These are phyloP conservation scores for Phytophthora quininea DNA, from an alignment of 352 stramenopile genomes.

Conservation along the genomic window DNA sequence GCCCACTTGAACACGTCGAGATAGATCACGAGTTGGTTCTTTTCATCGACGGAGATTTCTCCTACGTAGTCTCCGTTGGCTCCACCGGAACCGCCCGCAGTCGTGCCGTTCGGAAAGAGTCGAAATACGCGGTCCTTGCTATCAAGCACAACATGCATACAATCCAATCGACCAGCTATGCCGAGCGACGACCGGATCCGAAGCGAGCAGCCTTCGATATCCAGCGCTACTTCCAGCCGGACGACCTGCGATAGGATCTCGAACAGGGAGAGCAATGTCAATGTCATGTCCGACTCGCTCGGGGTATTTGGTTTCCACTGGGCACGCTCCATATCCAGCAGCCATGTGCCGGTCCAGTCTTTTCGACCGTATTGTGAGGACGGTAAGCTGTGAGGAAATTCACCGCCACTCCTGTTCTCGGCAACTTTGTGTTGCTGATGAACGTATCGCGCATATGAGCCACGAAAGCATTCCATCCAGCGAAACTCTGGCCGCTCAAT, in stretches of 20 bases:
- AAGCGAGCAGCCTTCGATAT: constrained; percentile 44
- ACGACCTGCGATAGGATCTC: constrained; percentile 55
- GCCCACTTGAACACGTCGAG: constrained; percentile 59
- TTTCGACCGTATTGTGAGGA: constrained; percentile 31
- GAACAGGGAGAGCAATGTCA: constrained; percentile 56
- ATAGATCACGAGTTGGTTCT: constrained; percentile 49
- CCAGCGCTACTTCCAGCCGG: constrained; percentile 47
- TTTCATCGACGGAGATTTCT: constrained; percentile 52
- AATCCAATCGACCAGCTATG: constrained; percentile 38
- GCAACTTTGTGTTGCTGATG: constrained; percentile 18
- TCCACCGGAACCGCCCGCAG: constrained; percentile 41
- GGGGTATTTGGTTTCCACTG: constrained; percentile 32
- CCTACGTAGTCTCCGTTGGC: constrained; percentile 74
- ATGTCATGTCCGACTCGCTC: constrained; percentile 31
- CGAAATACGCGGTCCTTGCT: constrained; percentile 66
- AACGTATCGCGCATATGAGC: constrained; percentile 55
- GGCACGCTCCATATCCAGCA: constrained; percentile 52
- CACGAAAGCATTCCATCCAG: constrained; percentile 48
- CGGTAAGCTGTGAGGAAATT: background rate
- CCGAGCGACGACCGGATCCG: constrained; percentile 38
- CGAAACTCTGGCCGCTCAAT: constrained; percentile 42
- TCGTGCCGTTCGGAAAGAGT: constrained; percentile 56
- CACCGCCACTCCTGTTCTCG: background rate
- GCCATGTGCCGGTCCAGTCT: constrained; percentile 64
- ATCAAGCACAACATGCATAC: constrained; percentile 61